Conservation (phyloP, 495 filamentous ascomycete species). For the Lasiosphaeria hispida region DNA sequence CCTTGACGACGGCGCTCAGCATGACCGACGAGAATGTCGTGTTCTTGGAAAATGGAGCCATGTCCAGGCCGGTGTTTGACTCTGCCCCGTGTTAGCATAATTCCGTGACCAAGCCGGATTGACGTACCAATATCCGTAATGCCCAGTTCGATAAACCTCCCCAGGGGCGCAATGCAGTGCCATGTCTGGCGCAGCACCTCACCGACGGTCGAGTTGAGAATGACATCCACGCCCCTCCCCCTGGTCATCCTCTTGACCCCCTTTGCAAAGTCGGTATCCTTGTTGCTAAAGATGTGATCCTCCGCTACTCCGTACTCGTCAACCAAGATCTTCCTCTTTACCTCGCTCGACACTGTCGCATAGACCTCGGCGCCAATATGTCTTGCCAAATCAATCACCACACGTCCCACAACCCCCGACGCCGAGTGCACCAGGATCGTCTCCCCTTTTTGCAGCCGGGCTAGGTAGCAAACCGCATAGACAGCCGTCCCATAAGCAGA, state of each 20-base stretch:
- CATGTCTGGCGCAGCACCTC: conserved; percentile 48
- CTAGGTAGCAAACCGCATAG: conserved; percentile 31
- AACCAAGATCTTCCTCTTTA: conserved; percentile 45
- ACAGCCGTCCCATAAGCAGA: conserved; percentile 34
- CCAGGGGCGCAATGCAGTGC: conserved; percentile 47
- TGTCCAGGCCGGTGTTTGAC: conserved; percentile 32
- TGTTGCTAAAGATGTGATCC: conserved; percentile 50
- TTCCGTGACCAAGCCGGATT: neutral
- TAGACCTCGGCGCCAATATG: conserved; percentile 51
- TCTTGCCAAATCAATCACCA: conserved; percentile 48
- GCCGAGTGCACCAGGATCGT: conserved; percentile 54
- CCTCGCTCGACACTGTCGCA: conserved; percentile 38
- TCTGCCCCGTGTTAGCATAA: too few relatives aligned
- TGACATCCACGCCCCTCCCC: conserved; percentile 50
- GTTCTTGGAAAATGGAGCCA: conserved; percentile 37
- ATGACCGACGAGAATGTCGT: too few relatives aligned
- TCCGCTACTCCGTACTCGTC: conserved; percentile 42
- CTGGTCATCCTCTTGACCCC: conserved; percentile 43
- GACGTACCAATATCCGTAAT: conserved; percentile 28
- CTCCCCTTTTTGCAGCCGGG: conserved; percentile 40
- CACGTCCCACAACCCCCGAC: conserved; percentile 48
- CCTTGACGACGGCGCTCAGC: too few relatives aligned
- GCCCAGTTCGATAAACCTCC: conserved; percentile 52
- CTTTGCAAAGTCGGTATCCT: conserved; percentile 34
- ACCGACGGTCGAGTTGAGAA: conserved; percentile 53